phyloP scores from a whole-genome alignment of 1,139 yeast species.

The Taphrina pruni region DNA sequence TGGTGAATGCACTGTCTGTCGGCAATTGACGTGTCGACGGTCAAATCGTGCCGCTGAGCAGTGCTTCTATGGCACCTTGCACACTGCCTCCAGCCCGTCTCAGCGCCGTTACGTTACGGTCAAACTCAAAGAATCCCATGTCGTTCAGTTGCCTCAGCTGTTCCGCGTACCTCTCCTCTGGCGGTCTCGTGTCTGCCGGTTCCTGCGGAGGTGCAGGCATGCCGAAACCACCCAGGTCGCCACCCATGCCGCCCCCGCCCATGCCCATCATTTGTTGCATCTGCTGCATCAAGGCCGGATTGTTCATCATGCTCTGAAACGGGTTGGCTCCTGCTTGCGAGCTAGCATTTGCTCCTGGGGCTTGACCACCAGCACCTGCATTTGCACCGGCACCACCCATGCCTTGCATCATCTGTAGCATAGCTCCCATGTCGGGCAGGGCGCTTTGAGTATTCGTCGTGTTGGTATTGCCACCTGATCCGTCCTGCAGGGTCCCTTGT shows the following conservation, averaged over 20 bases:
- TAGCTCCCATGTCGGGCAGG: constrained; percentile 43
- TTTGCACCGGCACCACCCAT: constrained; percentile 44
- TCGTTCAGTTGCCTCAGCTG: constrained; percentile 93
- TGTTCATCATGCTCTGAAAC: constrained; percentile 73
- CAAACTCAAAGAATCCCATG: constrained; percentile 94
- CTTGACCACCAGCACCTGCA: constrained; percentile 43
- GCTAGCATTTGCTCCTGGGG: background rate
- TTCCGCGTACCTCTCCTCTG: constrained; percentile 90
- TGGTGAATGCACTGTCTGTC: too few species aligned
- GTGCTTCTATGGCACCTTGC: constrained; percentile 92
- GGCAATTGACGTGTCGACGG: background rate
- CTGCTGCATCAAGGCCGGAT: constrained; percentile 64
- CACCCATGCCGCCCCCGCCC: constrained; percentile 48
- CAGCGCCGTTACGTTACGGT: constrained; percentile 85
- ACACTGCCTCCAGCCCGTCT: constrained; percentile 96
- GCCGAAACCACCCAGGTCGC: constrained; percentile 47
- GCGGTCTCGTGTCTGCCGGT: constrained; percentile 82
- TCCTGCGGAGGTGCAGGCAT: constrained; percentile 42
- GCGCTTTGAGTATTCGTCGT: constrained; percentile 39
- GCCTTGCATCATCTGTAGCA: constrained; percentile 45
- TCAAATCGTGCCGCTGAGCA: constrained; percentile 61
- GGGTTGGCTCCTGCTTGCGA: constrained; percentile 14
- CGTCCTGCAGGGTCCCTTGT: constrained; percentile 47
- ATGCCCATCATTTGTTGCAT: constrained; percentile 76
- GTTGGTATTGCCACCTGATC: constrained; percentile 59